Percentiles rank a stretch among this genome's conserved stretches.
phyloP scores from a whole-genome alignment of 208 protist genomes.

The Porcisia hertigi region DNA sequence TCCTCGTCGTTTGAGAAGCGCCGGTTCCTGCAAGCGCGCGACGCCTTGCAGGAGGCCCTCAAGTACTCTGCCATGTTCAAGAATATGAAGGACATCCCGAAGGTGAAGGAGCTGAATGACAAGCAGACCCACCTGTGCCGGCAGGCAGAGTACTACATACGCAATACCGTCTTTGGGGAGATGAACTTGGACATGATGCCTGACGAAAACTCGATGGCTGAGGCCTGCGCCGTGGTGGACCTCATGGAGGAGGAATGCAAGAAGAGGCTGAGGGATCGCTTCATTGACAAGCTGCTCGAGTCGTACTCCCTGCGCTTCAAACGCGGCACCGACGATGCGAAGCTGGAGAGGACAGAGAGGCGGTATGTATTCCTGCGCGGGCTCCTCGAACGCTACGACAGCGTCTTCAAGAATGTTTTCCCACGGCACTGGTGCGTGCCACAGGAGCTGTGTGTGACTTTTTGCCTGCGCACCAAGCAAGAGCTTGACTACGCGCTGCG shows the following conservation, averaged over 20 bases:
- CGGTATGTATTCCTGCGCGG: constrained; percentile 91
- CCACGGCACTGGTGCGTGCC: constrained; percentile 90
- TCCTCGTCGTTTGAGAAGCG: constrained; percentile 75
- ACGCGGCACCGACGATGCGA: constrained; percentile 81
- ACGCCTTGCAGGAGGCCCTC: constrained; percentile 81
- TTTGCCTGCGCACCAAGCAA: constrained; percentile 90
- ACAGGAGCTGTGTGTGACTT: constrained; percentile 91
- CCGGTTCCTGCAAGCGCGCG: constrained; percentile 80
- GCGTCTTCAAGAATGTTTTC: constrained; percentile 81
- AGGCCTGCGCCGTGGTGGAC: constrained; percentile 90
- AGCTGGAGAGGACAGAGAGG: constrained; percentile 88
- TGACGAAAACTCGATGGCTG: constrained; percentile 77
- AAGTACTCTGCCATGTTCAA: constrained; percentile 87
- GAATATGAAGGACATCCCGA: constrained; percentile 76
- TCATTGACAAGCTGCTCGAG: constrained; percentile 87
- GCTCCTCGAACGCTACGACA: constrained; percentile 79
- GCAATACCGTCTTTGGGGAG: constrained; percentile 82
- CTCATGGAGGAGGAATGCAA: constrained; percentile 78
- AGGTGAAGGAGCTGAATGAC: constrained; percentile 88
- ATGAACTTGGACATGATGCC: constrained; percentile 54
- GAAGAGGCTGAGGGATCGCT: constrained; percentile 79
- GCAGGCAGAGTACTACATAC: constrained; percentile 84
- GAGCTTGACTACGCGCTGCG: constrained; percentile 82
- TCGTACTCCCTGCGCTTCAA: constrained; percentile 88
- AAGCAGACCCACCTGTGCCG: constrained; percentile 80